Conservation (phyloP, 108 stramenopile species). For the Bacterosira constricta region DNA sequence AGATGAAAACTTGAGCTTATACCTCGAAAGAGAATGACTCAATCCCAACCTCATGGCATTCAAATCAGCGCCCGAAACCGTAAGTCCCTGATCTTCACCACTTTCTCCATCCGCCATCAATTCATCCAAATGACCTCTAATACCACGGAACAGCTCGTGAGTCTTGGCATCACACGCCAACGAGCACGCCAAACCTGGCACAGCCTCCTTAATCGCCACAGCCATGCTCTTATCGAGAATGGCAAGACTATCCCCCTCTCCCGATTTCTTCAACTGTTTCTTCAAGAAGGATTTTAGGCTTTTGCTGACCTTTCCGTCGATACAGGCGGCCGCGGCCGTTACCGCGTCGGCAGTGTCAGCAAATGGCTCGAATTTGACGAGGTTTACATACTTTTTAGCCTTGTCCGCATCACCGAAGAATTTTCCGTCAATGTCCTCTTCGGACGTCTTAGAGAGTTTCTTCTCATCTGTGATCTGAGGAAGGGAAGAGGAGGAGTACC, state of each 20-base stretch:
- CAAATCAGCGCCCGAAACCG: constrained; percentile 55
- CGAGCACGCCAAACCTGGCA: constrained; percentile 57
- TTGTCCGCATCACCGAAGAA: constrained; percentile 86
- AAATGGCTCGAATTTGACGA: constrained; percentile 96
- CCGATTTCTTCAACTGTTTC: constrained; percentile 93
- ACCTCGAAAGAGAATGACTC: constrained; percentile 94
- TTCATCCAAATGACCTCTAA: constrained; percentile 90
- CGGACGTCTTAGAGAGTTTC: constrained; percentile 83
- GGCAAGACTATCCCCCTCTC: constrained; percentile 84
- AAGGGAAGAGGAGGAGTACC: neutral
- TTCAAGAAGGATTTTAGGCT: constrained; percentile 96
- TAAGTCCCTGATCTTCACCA: constrained; percentile 29
- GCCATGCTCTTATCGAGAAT: constrained; percentile 94
- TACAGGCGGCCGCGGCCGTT: constrained; percentile 89
- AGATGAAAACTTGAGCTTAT: constrained; percentile 99
- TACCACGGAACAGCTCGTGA: constrained; percentile 95
- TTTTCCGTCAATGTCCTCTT: constrained; percentile 85
- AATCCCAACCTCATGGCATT: constrained; percentile 96
- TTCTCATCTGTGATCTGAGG: constrained; percentile 74
- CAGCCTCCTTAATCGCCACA: constrained; percentile 92
- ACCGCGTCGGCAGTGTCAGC: constrained; percentile 98
- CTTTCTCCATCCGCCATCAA: constrained; percentile 73
- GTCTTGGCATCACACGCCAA: constrained; percentile 79
- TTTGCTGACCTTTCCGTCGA: constrained; percentile 96
- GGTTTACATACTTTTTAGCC: constrained; percentile 80